These are phyloP conservation scores for Echeveria elegans DNA, from an alignment of 164 flowering plant genomes.

Conservation along the genomic window DNA sequence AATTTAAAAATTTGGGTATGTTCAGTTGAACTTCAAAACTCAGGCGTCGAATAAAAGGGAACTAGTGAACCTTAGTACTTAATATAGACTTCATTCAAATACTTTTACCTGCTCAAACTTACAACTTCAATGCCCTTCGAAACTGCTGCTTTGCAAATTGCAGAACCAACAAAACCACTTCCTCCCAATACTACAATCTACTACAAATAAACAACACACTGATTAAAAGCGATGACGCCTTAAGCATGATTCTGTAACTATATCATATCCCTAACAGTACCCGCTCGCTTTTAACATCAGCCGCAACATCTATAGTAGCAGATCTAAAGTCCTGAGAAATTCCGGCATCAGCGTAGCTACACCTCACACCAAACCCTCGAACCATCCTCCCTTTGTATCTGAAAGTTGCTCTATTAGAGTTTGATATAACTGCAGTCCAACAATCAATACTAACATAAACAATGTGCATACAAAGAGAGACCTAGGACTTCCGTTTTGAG, in stretches of 20 bases:
- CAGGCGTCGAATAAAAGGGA: neutral
- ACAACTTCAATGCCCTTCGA: constrained; percentile 80
- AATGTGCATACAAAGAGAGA: too few relatives aligned
- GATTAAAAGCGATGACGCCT: constrained; percentile 10
- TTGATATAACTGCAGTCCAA: too few relatives aligned
- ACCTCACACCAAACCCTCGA: constrained; percentile 32
- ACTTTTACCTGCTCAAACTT: constrained; percentile 92
- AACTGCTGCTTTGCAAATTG: constrained; percentile 94
- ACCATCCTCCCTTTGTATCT: constrained; percentile 15
- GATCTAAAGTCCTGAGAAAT: constrained; percentile 31
- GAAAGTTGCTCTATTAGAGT: too few relatives aligned
- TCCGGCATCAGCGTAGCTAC: constrained; percentile 53
- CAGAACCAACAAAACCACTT: constrained; percentile 94
- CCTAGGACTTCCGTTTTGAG: too few relatives aligned
- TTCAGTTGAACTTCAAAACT: neutral
- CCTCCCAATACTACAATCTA: constrained; percentile 97
- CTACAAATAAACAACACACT: constrained; percentile 12
- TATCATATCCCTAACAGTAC: constrained; percentile 22
- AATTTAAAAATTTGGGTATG: neutral
- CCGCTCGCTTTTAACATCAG: constrained; percentile 72
- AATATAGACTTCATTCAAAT: too few relatives aligned
- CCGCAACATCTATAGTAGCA: constrained; percentile 68
- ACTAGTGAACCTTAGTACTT: neutral
- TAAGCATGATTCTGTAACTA: neutral
- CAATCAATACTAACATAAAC: neutral